Base-by-base conservation (phyloP, 2,329 filamentous ascomycete genomes). In the Hysterium pulicare region DNA sequence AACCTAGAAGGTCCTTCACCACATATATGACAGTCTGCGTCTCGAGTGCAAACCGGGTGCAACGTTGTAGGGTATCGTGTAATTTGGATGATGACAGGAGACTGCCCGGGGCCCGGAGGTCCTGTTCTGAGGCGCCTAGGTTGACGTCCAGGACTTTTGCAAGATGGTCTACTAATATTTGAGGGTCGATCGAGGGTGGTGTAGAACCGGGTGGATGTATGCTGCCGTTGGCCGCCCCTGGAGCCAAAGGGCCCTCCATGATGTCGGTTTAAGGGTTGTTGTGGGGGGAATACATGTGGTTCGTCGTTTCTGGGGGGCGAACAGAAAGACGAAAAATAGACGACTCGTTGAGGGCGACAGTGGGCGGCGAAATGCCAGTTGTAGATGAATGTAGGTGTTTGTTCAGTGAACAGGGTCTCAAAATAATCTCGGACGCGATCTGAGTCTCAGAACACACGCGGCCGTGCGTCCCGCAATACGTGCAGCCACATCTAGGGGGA, bases 1-100 rank as follows among this genome's bases (percentile, higher is more conserved):
- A 50, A 41, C 76, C 72, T 40, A 78, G 70, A 51, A 84, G 64
- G 62, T 91, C 88, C 71, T 96, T 95, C 64, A 93, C 86, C 50
- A 96, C 84, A 70, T 97, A 97, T 50, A 98, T 75, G 42, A 86
- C 89, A 49, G 85, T 83, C 71, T 95, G 89, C 45, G 86, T 78
- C 69, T 98, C 94, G 48, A 83, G 82, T 45, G 90, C 90, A 69
- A 97, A 97, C 58, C 90, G 85, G 53, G 83, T 82, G 69, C 91
- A 96, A 72, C 89, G 81, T 63, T 90, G 83, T 43, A 95, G 72
- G 5, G 93, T 96, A 57, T 97, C 91, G 41, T 77, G 72, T 54
- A 88, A 79, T 54, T 78, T 81, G 44, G 76, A 70, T 58, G 83
- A 76, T 45, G 90, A 89, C 48, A 98, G 76, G 68, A 98, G 75